Base-by-base conservation (phyloP, 352 stramenopile species). In the Phytopythium kandeliae region DNA sequence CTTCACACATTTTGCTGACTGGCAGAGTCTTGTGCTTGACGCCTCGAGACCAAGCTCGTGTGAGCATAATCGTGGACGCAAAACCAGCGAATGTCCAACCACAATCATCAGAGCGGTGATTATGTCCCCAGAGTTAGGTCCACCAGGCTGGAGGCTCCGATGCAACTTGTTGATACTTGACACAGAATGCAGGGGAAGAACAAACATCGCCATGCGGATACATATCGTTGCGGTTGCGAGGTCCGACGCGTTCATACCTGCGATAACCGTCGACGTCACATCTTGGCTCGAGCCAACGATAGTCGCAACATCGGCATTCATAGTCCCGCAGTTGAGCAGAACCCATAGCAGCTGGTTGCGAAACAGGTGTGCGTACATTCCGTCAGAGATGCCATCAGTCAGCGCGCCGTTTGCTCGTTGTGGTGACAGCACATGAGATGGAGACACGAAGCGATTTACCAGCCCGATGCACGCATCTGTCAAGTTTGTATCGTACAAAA, bases 21-120 rank as follows among this genome's bases (percentile, higher is more conserved):
- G 60, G n/a, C 79, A 95, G 1, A 92, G 58, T 19, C 44, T 45
- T 19, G 75, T 83, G 38, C 68, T 91, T 2, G 74, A 73, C 7
- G 71, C 81, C 51, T 95, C 84, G 16, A 92, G 61, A 1, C 81
- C 81, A 22, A 95, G 58, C 48, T 95, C 84, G n/a, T 95, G 84
- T 0, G 65, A 77, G 38, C 84, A 95, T 6, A 95, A 63, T 2
- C 74, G 71, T 21, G 84, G 84, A 2, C 84, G 71, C 21, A 84
- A 48, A 11, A 92, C 58, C 3, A 86, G 62, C 15, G 84, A 82
- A 30, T 68, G 57, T 4, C 84, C 84, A 2, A 92, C 69, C 3
- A 92, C 33, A 17, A 79, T 67, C 59, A 91, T 78, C 3, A 95
- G 51, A 36, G 74, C 72, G n/a, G 44, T 74, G 28, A 88, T 34